Evolutionary conservation across 805 yeast genomes (phyloP), one percentile per base, ranked within the genome.

Genomic region (Saturnispora gosingensis): DNA sequence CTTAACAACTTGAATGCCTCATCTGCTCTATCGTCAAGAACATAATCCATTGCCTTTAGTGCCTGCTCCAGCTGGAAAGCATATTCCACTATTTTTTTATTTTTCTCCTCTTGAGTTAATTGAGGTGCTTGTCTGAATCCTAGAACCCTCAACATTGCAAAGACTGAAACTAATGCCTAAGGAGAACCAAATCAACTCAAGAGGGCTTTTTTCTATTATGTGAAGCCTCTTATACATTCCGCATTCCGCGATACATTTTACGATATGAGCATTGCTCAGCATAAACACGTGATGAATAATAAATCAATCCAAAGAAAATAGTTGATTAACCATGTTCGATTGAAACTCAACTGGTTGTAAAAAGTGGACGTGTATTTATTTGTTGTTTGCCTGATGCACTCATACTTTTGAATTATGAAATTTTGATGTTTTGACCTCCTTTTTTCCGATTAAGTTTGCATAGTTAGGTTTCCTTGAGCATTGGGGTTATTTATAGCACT

Each of bases 11-110:
- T 66, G 15, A 79, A 67, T 0, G 96, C 96, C 59, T 83, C 83
- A 8, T 73, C 68, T 0, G 90, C 75, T 49, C 95, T 77, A 63
- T 90, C 97, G 64, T 90, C 96, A 50, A 90, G 70, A 20, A 90
- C 82, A 61, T 75, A 82, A 66, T 90, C 97, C 97, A 90, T 90
- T 11, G 96, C 95, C 58, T 80, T 80, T 38, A 90, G 71, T 1
- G 96, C 91, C 34, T 77, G 66, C 62, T 90, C 97, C 58, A 87
- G 75, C 54, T 77, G 77, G 46, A 72, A 69, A 1, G 80, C 82
- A 56, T 78, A 77, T 46, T 66, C 65, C 46, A 78, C 64, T n/a
- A 77, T 57, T 27, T 58, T 56, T n/a, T 52, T 42, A 22, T 63
- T 58, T 46, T 57, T 63, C 42, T 68, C 67, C 15, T 65, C 67